Percentiles rank a stretch among this genome's conserved stretches.
Evolutionary conservation across 768 basidiomycete species (phyloP).

Genomic region (Gloeopeniophorella convolvens): DNA sequence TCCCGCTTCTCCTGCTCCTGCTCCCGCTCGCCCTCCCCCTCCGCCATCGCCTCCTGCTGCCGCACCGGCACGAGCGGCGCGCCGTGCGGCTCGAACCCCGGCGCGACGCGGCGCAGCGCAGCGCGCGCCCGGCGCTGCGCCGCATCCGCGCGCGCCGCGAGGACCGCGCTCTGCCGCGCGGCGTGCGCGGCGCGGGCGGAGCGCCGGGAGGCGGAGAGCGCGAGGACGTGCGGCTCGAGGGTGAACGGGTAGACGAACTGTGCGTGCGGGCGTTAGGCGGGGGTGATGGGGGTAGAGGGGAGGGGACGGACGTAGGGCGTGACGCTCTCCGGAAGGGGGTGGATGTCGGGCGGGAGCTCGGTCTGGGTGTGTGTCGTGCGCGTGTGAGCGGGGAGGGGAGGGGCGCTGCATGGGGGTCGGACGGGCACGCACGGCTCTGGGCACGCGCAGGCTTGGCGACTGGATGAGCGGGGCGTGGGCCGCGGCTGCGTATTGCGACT

Average conservation of each 20-base stretch:
- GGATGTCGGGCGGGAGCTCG: constrained; percentile 83
- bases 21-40: neutral
- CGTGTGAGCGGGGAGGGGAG: neutral
- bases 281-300: neutral
- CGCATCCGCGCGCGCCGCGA: constrained; percentile 69
- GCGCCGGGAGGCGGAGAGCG: constrained; percentile 66
- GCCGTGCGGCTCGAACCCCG: constrained; percentile 55
- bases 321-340: constrained; percentile 88
- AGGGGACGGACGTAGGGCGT: constrained; percentile 66
- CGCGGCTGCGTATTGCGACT: constrained; percentile 75
- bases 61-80: constrained; percentile 15
- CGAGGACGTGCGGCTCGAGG: constrained; percentile 79
- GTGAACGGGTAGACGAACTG: constrained; percentile 98
- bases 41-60: too few relatives aligned
- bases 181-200: constrained; percentile 58
- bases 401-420: neutral
- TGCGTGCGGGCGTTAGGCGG: neutral
- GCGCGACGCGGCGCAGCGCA: constrained; percentile 70
- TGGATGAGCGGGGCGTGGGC: constrained; percentile 82
- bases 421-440: constrained; percentile 54
- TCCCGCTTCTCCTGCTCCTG: neutral
- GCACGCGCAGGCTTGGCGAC: constrained; percentile 84
- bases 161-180: constrained; percentile 62
- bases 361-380: constrained; percentile 42
- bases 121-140: constrained; percentile 59